phyloP scores from a whole-genome alignment of 2,329 filamentous ascomycete species.

The Falciphora oryzae region DNA sequence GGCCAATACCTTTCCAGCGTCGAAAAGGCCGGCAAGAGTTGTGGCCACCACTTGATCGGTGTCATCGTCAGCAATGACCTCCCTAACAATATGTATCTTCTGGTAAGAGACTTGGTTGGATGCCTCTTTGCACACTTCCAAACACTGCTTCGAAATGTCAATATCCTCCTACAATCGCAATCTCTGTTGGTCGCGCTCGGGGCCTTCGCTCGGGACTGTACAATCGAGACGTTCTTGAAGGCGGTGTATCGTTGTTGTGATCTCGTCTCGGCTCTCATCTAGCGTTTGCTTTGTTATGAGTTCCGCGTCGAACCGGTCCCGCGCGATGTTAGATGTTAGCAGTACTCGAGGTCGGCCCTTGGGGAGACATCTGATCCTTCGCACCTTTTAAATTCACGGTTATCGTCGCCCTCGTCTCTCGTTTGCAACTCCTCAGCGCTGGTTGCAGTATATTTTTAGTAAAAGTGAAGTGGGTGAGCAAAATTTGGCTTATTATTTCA shows the following conservation, averaged over 20 bases:
- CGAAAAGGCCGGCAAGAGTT: constrained; percentile 35
- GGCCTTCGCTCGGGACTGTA: constrained; percentile 18
- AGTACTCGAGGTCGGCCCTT: constrained; percentile 3
- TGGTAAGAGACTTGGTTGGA: constrained; percentile 23
- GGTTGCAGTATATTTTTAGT: too few species aligned
- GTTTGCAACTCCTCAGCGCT: too few species aligned
- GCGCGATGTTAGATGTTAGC: constrained; percentile 5
- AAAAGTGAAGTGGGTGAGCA: too few species aligned
- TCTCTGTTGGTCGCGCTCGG: constrained; percentile 20
- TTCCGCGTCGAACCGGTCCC: constrained; percentile 11
- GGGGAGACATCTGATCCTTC: too few species aligned
- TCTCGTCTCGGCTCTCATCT: constrained; percentile 24
- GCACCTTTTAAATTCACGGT: too few species aligned
- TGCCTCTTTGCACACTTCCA: constrained; percentile 32
- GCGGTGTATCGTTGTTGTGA: constrained; percentile 25
- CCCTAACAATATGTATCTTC: constrained; percentile 29
- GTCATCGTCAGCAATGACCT: constrained; percentile 30
- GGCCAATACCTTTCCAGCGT: constrained; percentile 30
- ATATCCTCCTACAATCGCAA: constrained; percentile 28
- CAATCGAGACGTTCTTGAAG: constrained; percentile 26
- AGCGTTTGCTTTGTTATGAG: constrained; percentile 18
- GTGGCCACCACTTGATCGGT: constrained; percentile 35
- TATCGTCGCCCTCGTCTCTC: too few species aligned
- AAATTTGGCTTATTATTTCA: too few species aligned
- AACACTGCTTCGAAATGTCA: constrained; percentile 27